Conservation (phyloP, 345 rosid species). For the Eucalyptus cloeziana region DNA sequence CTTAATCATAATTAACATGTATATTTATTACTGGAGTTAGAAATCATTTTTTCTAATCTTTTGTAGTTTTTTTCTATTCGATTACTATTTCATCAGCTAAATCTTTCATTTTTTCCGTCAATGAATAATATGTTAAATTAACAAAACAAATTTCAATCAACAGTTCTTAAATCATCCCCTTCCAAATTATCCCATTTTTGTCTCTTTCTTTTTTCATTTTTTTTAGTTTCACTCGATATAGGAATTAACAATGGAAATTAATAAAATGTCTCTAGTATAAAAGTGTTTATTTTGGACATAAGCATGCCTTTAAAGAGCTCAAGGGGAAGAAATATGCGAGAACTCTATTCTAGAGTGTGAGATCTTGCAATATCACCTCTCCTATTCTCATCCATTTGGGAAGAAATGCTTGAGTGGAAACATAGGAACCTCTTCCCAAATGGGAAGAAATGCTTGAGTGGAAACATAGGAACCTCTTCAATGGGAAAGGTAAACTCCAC, state of each 20-base stretch:
- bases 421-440: no score
- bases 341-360: no score
- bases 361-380: no score
- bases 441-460: no score
- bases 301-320: no score
- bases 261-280: neutral
- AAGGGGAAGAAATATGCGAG: no score
- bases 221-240: neutral
- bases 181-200: neutral
- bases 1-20: neutral
- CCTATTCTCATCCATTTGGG: no score
- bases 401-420: no score
- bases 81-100: neutral
- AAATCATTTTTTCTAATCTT: neutral
- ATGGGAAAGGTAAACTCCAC: no score
- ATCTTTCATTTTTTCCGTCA: neutral
- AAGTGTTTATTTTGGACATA: no score
- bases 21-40: neutral
- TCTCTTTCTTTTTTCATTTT: neutral
- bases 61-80: neutral
- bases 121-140: neutral
- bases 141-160: neutral
- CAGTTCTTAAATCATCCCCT: neutral
- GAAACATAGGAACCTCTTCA: no score
- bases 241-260: neutral